phyloP scores from a whole-genome alignment of 2,329 filamentous ascomycete species.

The Phoma sp. region DNA sequence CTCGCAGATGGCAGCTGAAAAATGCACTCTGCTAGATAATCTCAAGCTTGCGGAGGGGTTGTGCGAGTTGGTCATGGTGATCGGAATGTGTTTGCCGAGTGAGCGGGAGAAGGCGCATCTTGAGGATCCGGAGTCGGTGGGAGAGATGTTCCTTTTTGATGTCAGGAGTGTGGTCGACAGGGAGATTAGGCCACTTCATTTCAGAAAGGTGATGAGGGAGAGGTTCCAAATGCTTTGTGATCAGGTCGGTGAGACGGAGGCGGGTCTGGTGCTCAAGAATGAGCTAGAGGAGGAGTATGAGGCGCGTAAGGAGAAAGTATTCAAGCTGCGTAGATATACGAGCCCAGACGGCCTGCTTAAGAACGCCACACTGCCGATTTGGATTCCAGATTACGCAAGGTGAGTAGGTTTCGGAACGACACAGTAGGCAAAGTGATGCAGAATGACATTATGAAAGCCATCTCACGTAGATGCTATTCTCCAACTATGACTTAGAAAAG shows the following conservation, averaged over 20 bases:
- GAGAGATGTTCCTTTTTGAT: neutral
- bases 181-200: neutral
- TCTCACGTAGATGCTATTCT: neutral
- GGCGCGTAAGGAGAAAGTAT: neutral
- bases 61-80: neutral
- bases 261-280: neutral
- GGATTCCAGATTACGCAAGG: neutral
- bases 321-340: neutral
- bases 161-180: slow-evolving; percentile 1
- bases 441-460: neutral
- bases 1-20: neutral
- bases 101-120: neutral
- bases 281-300: neutral
- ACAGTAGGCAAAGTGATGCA: neutral
- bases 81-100: neutral
- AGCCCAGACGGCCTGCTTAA: neutral
- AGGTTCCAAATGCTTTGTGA: neutral
- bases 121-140: neutral
- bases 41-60: slow-evolving; percentile 1
- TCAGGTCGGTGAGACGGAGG: neutral
- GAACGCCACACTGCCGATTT: neutral
- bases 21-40: neutral
- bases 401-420: neutral
- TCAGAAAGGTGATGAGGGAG: neutral
- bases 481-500: neutral